These are phyloP conservation scores for Neurospora africana DNA, from an alignment of 495 filamentous ascomycete species.

Conservation along the genomic window DNA sequence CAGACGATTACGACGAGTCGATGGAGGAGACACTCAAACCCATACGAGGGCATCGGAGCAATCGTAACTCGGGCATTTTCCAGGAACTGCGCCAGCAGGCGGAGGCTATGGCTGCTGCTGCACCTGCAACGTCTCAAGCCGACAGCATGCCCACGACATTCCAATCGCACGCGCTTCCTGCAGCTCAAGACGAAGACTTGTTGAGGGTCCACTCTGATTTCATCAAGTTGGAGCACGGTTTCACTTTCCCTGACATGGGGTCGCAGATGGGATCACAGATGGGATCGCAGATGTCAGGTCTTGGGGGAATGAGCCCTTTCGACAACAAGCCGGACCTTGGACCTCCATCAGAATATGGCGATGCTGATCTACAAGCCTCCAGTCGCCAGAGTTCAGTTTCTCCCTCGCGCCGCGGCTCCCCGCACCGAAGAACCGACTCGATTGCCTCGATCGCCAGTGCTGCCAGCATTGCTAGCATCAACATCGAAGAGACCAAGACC, in stretches of 20 bases:
- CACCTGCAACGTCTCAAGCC: constrained; percentile 23
- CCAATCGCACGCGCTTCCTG: constrained; percentile 26
- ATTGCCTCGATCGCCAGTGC: constrained; percentile 38
- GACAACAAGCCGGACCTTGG: constrained; percentile 26
- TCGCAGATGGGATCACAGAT: constrained; percentile 20
- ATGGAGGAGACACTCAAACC: constrained; percentile 50
- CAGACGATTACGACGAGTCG: constrained; percentile 43
- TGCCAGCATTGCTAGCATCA: constrained; percentile 45
- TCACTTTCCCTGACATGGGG: constrained; percentile 25
- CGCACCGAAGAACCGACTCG: constrained; percentile 39
- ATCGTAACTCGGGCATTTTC: constrained; percentile 29
- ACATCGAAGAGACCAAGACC: constrained; percentile 45
- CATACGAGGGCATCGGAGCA: constrained; percentile 19
- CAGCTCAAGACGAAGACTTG: constrained; percentile 46
- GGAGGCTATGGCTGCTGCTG: constrained; percentile 18
- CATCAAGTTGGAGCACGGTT: constrained; percentile 37
- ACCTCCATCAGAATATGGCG: constrained; percentile 7
- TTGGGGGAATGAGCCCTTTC: constrained; percentile 19
- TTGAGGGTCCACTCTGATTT: constrained; percentile 40
- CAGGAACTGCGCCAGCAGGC: constrained; percentile 36
- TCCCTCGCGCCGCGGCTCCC: constrained; percentile 25
- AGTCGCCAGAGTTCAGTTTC: neutral
- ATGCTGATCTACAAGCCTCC: neutral
- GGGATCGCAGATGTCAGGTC: constrained; percentile 17
- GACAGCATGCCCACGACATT: constrained; percentile 35